Evolutionary conservation across 225 moss, liverwort and hornwort species (phyloP), one percentile per base, ranked within the genome.

Genomic region (Anthoceros angustus): DNA sequence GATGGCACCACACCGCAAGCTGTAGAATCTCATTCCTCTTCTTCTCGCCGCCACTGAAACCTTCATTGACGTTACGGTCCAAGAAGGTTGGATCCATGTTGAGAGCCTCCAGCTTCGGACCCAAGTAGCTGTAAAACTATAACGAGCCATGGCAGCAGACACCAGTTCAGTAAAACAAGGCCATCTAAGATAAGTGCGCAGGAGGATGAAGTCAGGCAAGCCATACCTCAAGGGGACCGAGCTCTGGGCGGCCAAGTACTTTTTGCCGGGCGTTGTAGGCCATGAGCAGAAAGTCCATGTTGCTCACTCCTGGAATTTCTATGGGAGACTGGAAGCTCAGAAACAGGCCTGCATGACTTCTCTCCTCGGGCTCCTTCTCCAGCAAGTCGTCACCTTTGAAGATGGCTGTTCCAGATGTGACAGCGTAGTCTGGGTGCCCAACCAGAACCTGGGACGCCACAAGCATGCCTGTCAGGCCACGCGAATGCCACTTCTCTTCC

Each of bases 271-370:
- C 90, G 81, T 95, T 91, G 83, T 90, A 95, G 64, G 94, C 90
- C 94, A 95, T 95, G 63, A 90, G 84, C 64, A 95, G 75, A 66
- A 95, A 95, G 62, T 95, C 94, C 94, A 95, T 95, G 60, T 95
- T 95, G 78, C 94, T 95, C 65, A 95, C 91, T 77, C 94, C 94
- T 66, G 88, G 91, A 67, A 95, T 86, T 71, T 95, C 91, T 43
- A 95, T 74, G 20, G 90, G 94, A 73, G 94, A 86, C 64, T 95
- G 94, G 67, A 95, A 95, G 76, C 94, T 95, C 64, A 95, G 69
- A 24, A 95, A 95, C 25, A 95, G 74, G 0, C 94, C 94, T 46
- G 71, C 42, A 42, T 95, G 94, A 69, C 90, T 91, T 71, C 94
- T 79, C 70, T 95, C 94, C 68, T 88, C 94, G 1, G 90, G 94